These are phyloP conservation scores for Jaapia argillacea DNA, from an alignment of 768 basidiomycete genomes.

Conservation along the genomic window DNA sequence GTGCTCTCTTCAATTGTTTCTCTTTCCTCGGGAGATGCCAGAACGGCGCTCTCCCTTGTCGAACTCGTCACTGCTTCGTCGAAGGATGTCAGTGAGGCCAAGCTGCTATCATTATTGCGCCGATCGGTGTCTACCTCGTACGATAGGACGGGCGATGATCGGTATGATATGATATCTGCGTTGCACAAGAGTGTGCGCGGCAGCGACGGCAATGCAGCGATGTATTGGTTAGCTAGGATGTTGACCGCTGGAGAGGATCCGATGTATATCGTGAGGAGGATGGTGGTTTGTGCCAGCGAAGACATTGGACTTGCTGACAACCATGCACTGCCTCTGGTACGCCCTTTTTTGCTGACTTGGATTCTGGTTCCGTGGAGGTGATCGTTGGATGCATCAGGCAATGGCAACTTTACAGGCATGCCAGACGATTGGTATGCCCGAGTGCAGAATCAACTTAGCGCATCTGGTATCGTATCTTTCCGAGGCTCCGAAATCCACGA, in stretches of 20 bases:
- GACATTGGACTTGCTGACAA: conserved; percentile 78
- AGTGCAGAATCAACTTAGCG: conserved; percentile 69
- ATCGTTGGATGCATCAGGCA: conserved; percentile 30
- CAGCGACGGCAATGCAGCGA: conserved; percentile 62
- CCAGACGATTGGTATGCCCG: conserved; percentile 71
- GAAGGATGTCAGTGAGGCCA: conserved; percentile 28
- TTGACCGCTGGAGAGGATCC: conserved; percentile 75
- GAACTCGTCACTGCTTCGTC: conserved; percentile 53
- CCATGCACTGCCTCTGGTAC: conserved; percentile 64
- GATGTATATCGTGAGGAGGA: conserved; percentile 59
- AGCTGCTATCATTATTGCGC: conserved; percentile 46
- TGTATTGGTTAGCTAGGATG: conserved; percentile 89
- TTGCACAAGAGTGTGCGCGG: conserved; percentile 80
- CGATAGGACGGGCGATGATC: conserved; percentile 67
- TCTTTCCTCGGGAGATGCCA: conserved; percentile 59
- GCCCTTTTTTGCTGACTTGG: conserved; percentile 17
- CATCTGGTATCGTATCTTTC: conserved; percentile 71
- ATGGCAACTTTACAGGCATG: conserved; percentile 55
- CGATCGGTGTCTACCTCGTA: conserved; percentile 58
- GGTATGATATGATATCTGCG: conserved; percentile 78
- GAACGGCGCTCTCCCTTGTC: conserved; percentile 67
- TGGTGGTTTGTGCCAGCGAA: conserved; percentile 77
- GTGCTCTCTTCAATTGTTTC: conserved; percentile 40
- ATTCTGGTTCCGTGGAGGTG: background rate
- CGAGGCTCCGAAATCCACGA: conserved; percentile 77